A percentile compares a stretch with the other conserved stretches of the same genome.
Conservation (phyloP, 1,284 basidiomycete genomes). For the Apiotrichum mycotoxinovorans region DNA sequence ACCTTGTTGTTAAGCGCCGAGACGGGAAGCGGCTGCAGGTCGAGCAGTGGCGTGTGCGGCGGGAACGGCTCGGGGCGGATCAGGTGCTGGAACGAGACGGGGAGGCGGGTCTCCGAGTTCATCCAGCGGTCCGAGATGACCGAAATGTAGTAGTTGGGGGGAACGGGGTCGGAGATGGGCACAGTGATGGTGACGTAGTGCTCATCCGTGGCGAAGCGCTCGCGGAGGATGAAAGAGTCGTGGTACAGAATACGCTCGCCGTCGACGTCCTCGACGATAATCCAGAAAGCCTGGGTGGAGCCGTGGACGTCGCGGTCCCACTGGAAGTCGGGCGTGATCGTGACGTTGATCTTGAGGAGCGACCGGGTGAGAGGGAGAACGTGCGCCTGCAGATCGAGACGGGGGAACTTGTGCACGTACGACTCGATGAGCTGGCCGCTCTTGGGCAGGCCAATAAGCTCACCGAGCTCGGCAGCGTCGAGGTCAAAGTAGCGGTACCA, state of each 20-base stretch:
- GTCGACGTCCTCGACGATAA: slow-evolving; percentile 94
- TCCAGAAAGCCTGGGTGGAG: slow-evolving; percentile 80
- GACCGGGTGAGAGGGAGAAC: slow-evolving; percentile 90
- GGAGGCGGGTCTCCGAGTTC: slow-evolving; percentile 87
- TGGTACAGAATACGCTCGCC: slow-evolving; percentile 94
- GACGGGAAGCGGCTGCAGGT: slow-evolving; percentile 85
- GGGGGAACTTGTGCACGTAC: slow-evolving; percentile 96
- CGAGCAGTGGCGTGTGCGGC: slow-evolving; percentile 83
- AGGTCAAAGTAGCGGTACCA: slow-evolving; percentile 96
- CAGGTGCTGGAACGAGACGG: slow-evolving; percentile 96
- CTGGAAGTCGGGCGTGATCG: slow-evolving; percentile 90
- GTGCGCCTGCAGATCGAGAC: slow-evolving; percentile 86
- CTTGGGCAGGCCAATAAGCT: slow-evolving; percentile 88
- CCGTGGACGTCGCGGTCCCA: slow-evolving; percentile 97
- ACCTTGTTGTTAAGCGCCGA: slow-evolving; percentile 88
- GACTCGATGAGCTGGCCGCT: slow-evolving; percentile 88
- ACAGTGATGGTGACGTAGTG: slow-evolving; percentile 93
- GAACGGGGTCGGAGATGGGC: slow-evolving; percentile 93
- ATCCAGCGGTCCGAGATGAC: slow-evolving; percentile 94
- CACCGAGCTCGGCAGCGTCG: slow-evolving; percentile 82
- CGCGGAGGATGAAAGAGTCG: slow-evolving; percentile 85
- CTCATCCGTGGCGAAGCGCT: slow-evolving; percentile 87
- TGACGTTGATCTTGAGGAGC: slow-evolving; percentile 79
- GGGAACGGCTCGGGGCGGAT: slow-evolving; percentile 98
- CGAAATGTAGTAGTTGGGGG: slow-evolving; percentile 96